Percentiles rank a stretch among this genome's conserved stretches.
phyloP scores from a whole-genome alignment of 441 rosid genomes.

The Pelargonium fulgidum region DNA sequence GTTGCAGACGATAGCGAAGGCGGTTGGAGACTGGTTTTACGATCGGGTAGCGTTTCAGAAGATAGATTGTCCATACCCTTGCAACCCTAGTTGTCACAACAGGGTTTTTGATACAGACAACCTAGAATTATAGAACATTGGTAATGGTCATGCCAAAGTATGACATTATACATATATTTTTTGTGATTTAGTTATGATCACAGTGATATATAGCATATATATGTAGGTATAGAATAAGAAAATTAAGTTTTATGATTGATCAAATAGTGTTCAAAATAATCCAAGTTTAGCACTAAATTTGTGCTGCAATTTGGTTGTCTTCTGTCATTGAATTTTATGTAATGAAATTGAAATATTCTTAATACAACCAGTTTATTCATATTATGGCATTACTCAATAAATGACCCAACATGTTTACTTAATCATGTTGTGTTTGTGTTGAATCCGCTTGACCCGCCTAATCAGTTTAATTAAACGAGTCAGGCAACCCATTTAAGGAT shows the following conservation, averaged over 20 bases:
- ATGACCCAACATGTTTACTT: too few species aligned
- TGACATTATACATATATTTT: too few species aligned
- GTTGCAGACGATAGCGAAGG: constrained; percentile 73
- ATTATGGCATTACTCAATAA: too few species aligned
- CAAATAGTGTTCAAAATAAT: background rate
- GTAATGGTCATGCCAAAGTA: too few species aligned
- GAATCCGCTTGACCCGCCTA: too few species aligned
- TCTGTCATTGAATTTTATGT: background rate
- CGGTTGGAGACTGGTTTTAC: constrained; percentile 89
- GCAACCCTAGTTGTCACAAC: constrained; percentile 83
- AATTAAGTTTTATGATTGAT: background rate
- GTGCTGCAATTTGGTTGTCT: background rate
- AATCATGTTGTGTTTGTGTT: too few species aligned
- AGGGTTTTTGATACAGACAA: constrained; percentile 29
- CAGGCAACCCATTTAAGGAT: too few species aligned
- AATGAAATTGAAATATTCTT: background rate
- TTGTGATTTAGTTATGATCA: background rate
- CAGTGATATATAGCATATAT: background rate
- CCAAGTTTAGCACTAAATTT: background rate
- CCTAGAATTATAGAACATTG: constrained; percentile 27
- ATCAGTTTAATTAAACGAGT: too few species aligned
- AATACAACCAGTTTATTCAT: too few species aligned
- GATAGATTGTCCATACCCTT: constrained; percentile 91
- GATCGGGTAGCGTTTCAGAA: constrained; percentile 46
- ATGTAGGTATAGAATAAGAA: background rate